These are phyloP conservation scores for Porphyrellus cyaneotinctus DNA, from an alignment of 768 basidiomycete species.

Conservation along the genomic window DNA sequence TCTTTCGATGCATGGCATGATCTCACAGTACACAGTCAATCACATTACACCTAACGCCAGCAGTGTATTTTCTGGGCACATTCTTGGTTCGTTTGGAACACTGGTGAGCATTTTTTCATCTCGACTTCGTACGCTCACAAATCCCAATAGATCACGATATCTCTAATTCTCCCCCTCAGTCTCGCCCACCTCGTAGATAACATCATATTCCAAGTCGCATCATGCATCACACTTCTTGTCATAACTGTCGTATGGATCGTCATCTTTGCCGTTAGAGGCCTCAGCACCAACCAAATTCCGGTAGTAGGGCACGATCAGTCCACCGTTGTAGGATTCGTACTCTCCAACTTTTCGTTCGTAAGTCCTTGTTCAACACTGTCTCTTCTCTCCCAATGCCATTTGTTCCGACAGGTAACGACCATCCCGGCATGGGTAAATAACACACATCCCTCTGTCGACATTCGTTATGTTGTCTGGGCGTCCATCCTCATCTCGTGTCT, in stretches of 20 bases:
- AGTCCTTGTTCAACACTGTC: background rate
- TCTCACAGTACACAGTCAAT: conserved; percentile 9
- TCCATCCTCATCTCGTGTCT: conserved; percentile 24
- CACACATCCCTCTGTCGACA: conserved; percentile 20
- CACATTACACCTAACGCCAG: conserved; percentile 2
- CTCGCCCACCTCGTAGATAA: conserved; percentile 24
- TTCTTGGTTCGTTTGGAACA: conserved; percentile 23
- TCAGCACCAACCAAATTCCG: conserved; percentile 7
- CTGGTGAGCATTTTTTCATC: conserved; percentile 5
- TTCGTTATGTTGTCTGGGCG: conserved; percentile 19
- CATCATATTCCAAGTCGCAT: conserved; percentile 22
- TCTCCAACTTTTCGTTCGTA: conserved; percentile 26
- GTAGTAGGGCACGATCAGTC: conserved; percentile 18
- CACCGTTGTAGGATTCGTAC: conserved; percentile 20
- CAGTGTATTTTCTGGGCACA: conserved; percentile 21
- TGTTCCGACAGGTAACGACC: conserved; percentile 16
- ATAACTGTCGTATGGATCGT: conserved; percentile 19
- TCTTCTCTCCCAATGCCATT: background rate
- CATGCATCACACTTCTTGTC: conserved; percentile 20
- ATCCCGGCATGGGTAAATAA: conserved; percentile 27
- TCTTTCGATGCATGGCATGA: background rate
- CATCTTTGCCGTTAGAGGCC: conserved; percentile 12
- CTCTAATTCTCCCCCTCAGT: conserved; percentile 20
- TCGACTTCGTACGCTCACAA: background rate
- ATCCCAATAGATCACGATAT: conserved; percentile 16